Evolutionary conservation across 2,329 filamentous ascomycete species (phyloP), one percentile per base, ranked within the genome.

Genomic region (Arthrobotrys entomopaga): DNA sequence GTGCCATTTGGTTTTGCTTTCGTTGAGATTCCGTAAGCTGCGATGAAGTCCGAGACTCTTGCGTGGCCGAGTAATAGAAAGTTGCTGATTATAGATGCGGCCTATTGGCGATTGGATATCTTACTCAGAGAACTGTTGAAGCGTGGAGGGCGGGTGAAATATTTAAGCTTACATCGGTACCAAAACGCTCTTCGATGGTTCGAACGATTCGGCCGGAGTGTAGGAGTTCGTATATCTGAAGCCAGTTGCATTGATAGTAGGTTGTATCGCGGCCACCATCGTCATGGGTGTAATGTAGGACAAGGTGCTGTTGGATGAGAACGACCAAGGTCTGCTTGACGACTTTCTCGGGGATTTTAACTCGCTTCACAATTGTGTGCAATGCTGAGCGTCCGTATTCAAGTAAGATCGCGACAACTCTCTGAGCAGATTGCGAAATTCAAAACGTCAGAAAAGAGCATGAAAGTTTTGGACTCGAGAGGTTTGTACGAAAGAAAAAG

Each of bases 261-360:
- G 91, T 90, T 57, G 85, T 81, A 71, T 78, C 76, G 22, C 72
- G 75, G 52, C 86, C 86, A 49, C 87, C 86, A 65, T 89, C 87
- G 65, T 84, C 80, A 72, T 89, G 86, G 77, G 88, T 87, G 77
- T 88, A 86, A 81, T 93, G 90, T 81, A 89, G 92, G 76, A 96
- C 84, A 56, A 98, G 87, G 79, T 93, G 92, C 80, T 97, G 91
- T 80, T 98, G 94, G 48, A 96, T 87, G 76, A 98, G 88, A 34
- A 95, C 90, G 61, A 89, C 89, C 59, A 99, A 86, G 19, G 91
- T 93, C 82, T 93, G 89, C 79, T 90, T 91, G 77, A 97, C 84
- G 80, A 96, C 90, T 61, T 88, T 87, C n/a, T 87, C 85, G 64
- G 87, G 87, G 58, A 97, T 86, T 57, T 88, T 87, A 19, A 91